Conservation (phyloP, 1,139 yeast genomes). For the Wickerhamomyces sp. region DNA sequence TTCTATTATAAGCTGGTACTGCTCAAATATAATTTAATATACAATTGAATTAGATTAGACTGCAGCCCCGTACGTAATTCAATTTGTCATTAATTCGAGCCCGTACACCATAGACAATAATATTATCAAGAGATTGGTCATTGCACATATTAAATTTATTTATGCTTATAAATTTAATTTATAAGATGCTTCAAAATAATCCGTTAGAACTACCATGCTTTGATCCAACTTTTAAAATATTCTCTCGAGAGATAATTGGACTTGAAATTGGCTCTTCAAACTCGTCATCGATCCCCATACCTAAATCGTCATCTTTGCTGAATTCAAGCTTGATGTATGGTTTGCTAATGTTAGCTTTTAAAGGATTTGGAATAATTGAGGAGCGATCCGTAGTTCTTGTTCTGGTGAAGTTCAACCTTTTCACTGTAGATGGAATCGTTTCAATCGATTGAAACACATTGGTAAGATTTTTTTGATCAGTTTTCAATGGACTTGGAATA, state of each 20-base stretch:
- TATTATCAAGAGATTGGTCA: too few relatives aligned
- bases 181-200: background rate
- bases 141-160: too few relatives aligned
- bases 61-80: too few relatives aligned
- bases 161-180: too few relatives aligned
- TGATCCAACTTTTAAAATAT: slow-evolving; percentile 3
- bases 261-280: slow-evolving; percentile 8
- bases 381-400: background rate
- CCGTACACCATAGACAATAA: too few relatives aligned
- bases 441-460: too few relatives aligned
- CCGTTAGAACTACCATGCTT: background rate
- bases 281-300: background rate
- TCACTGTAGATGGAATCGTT: background rate
- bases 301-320: background rate
- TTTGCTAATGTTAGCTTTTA: background rate
- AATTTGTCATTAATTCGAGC: too few relatives aligned
- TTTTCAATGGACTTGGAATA: slow-evolving; percentile 30
- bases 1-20: too few relatives aligned
- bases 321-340: background rate
- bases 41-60: too few relatives aligned
- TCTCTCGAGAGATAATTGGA: slow-evolving; percentile 9
- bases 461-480: background rate
- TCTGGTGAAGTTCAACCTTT: background rate
- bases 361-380: background rate
- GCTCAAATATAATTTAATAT: too few relatives aligned